Evolutionary conservation across 2,329 filamentous ascomycete species (phyloP).

Genomic region (Apiospora sp.): DNA sequence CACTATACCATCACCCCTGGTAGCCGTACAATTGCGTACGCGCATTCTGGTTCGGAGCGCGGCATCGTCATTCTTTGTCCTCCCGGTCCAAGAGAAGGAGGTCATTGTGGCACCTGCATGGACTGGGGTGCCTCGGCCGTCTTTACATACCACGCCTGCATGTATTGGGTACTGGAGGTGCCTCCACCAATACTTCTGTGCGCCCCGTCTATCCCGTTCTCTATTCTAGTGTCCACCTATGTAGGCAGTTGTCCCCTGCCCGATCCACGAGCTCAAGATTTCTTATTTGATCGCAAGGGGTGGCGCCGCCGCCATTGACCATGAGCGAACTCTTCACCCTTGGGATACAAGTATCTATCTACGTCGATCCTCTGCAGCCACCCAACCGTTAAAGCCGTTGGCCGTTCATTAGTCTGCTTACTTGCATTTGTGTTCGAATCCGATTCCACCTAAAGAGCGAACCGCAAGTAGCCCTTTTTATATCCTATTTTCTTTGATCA

Average conservation of each 20-base stretch:
- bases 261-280: conserved; percentile 2
- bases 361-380: conserved; percentile 9
- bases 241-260: conserved; percentile 15
- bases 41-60: not conserved
- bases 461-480: not conserved
- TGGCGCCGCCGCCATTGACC: not conserved
- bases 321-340: conserved; percentile 5
- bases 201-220: not conserved
- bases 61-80: not conserved
- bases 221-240: conserved; percentile 1
- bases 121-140: conserved; percentile 24
- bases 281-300: conserved; percentile 22
- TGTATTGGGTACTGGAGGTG: conserved; percentile 6
- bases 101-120: conserved; percentile 28
- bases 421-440: conserved; percentile 3
- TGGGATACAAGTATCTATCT: not conserved
- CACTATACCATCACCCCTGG: not conserved
- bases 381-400: conserved; percentile 9
- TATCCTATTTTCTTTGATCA: not conserved
- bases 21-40: not conserved
- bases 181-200: conserved; percentile 6
- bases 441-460: not conserved
- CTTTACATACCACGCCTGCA: not conserved
- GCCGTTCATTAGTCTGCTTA: not conserved
- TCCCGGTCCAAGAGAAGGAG: conserved; percentile 6